phyloP scores from a whole-genome alignment of 2,329 filamentous ascomycete genomes.

The Penicillium sp. region DNA sequence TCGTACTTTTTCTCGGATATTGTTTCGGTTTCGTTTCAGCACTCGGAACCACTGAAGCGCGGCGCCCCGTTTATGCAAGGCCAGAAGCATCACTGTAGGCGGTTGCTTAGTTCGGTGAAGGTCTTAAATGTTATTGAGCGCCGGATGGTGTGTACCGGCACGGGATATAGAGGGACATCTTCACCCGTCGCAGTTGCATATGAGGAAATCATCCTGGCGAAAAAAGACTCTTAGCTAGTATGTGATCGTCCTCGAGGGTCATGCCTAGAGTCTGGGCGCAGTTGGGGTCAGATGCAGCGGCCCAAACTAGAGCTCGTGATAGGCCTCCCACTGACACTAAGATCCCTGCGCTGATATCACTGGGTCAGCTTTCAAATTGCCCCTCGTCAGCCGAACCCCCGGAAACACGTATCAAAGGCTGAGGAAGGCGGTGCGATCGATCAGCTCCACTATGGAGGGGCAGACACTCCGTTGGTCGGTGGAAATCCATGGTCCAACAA shows the following conservation, averaged over 20 bases:
- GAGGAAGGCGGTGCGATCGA: conserved; percentile 6
- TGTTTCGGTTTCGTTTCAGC: conserved; percentile 3
- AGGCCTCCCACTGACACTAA: not conserved
- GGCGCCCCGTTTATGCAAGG: not conserved
- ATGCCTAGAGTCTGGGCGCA: conserved; percentile 1
- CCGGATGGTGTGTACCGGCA: not conserved
- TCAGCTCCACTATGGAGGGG: conserved; percentile 9
- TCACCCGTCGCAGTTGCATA: not conserved
- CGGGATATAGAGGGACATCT: not conserved
- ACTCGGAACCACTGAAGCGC: not conserved
- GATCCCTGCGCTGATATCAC: conserved; percentile 3
- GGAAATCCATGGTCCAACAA: conserved; percentile 12
- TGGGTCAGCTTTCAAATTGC: conserved; percentile 1
- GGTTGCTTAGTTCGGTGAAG: not conserved
- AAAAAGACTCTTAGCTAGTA: not conserved
- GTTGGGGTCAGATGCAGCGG: not conserved
- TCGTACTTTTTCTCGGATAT: conserved; percentile 1
- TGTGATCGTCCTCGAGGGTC: not conserved
- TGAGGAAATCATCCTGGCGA: not conserved
- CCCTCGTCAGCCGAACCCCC: not conserved
- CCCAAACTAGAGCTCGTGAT: not conserved
- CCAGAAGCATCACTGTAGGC: not conserved
- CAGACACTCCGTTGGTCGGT: not conserved
- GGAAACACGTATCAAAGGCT: not conserved
- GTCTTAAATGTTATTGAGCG: not conserved